A percentile compares a stretch with the other conserved stretches of the same genome.
Evolutionary conservation across 2,329 filamentous ascomycete genomes (phyloP).

Genomic region (Tolypocladium pustulatum): DNA sequence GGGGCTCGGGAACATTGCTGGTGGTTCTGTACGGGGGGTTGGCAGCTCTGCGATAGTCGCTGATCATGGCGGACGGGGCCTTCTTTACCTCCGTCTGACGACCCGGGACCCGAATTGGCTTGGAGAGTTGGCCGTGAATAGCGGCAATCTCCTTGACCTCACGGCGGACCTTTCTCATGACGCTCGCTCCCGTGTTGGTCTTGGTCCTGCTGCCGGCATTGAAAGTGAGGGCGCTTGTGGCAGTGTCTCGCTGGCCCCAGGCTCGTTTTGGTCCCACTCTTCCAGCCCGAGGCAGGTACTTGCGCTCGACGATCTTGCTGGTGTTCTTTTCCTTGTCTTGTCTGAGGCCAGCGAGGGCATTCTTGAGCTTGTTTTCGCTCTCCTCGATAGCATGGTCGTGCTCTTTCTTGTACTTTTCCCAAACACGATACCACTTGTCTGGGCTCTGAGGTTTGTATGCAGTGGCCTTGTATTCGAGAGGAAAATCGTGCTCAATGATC

Average conservation of each 20-base stretch:
- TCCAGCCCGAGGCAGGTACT: slow-evolving; percentile 31
- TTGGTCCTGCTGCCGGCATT: slow-evolving; percentile 40
- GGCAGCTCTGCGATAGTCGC: slow-evolving; percentile 36
- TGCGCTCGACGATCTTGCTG: slow-evolving; percentile 44
- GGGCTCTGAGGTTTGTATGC: slow-evolving; percentile 56
- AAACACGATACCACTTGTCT: slow-evolving; percentile 67
- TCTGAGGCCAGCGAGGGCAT: slow-evolving; percentile 45
- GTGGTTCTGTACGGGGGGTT: slow-evolving; percentile 21
- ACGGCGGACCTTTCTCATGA: slow-evolving; percentile 45
- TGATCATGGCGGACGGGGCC: slow-evolving; percentile 44
- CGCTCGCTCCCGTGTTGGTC: slow-evolving; percentile 37
- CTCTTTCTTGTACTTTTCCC: slow-evolving; percentile 55
- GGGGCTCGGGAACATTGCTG: slow-evolving; percentile 9
- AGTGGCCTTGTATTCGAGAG: slow-evolving; percentile 48
- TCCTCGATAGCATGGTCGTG: slow-evolving; percentile 47
- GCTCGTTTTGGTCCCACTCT: slow-evolving; percentile 20
- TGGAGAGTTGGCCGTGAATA: slow-evolving; percentile 35
- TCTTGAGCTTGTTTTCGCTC: slow-evolving; percentile 48
- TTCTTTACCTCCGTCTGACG: slow-evolving; percentile 29
- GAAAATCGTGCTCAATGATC: slow-evolving; percentile 71
- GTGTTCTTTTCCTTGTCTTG: slow-evolving; percentile 46
- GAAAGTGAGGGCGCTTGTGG: slow-evolving; percentile 28
- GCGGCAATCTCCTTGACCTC: slow-evolving; percentile 44
- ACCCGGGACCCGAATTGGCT: slow-evolving; percentile 11
- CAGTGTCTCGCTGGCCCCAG: slow-evolving; percentile 16